A percentile compares a stretch with the other conserved stretches of the same genome.
Conservation (phyloP, 2,329 filamentous ascomycete species). For the Sporothrix schenckii region DNA sequence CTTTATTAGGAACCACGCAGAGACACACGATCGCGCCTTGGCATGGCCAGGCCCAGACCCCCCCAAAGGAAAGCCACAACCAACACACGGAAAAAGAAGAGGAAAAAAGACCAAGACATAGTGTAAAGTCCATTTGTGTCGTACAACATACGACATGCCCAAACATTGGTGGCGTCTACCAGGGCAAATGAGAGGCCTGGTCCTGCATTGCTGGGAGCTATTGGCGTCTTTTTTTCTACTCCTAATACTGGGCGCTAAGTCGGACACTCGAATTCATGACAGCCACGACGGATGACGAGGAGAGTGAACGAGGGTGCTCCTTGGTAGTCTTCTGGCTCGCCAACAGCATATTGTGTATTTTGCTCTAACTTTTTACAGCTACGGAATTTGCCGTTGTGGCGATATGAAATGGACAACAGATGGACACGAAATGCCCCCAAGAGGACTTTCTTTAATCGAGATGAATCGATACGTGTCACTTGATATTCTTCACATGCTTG, state of each 20-base stretch:
- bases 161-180: slow-evolving; percentile 4
- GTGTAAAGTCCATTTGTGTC: too few relatives aligned
- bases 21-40: slow-evolving; percentile 26
- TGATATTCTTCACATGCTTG: neutral
- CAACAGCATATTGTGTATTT: neutral
- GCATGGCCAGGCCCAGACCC: slow-evolving; percentile 30
- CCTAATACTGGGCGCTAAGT: neutral
- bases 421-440: neutral
- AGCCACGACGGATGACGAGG: slow-evolving; percentile 3
- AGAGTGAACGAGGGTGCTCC: too few relatives aligned
- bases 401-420: neutral
- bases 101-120: too few relatives aligned
- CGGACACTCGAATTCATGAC: neutral
- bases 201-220: too few relatives aligned
- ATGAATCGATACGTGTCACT: too few relatives aligned
- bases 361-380: neutral
- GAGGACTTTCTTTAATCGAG: too few relatives aligned
- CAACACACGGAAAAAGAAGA: neutral
- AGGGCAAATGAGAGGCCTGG: neutral
- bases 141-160: neutral
- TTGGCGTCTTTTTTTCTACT: too few relatives aligned
- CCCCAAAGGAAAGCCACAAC: neutral
- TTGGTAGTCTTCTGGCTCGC: neutral
- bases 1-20: slow-evolving; percentile 23
- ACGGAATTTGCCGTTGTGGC: slow-evolving; percentile 13